A percentile compares a stretch with the other conserved stretches of the same genome.
Conservation (phyloP, 2,329 filamentous ascomycete genomes). For the Neofusicoccum kwambonambiense region DNA sequence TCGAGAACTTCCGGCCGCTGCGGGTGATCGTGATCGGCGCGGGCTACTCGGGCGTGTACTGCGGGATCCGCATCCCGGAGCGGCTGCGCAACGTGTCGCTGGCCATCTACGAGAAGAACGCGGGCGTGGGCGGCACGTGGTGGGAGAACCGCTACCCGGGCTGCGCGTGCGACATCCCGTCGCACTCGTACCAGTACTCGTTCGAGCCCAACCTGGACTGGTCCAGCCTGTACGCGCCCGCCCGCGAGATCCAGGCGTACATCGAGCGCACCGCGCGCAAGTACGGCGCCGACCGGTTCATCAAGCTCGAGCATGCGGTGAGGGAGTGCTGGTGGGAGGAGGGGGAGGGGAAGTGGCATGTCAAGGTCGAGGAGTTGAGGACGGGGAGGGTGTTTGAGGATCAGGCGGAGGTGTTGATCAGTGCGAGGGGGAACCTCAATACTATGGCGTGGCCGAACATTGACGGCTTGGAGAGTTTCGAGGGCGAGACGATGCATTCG, state of each 20-base stretch:
- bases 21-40: conserved; percentile 47
- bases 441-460: conserved; percentile 35
- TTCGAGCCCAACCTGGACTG: conserved; percentile 45
- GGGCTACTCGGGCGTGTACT: conserved; percentile 46
- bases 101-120: conserved; percentile 46
- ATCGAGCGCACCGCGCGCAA: conserved; percentile 35
- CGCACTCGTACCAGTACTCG: conserved; percentile 45
- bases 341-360: conserved; percentile 35
- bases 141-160: conserved; percentile 38
- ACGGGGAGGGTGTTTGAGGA: conserved; percentile 30
- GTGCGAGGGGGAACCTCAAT: conserved; percentile 34
- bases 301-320: conserved; percentile 37
- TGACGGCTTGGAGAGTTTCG: conserved; percentile 30
- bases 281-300: conserved; percentile 38
- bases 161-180: conserved; percentile 44
- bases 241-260: conserved; percentile 39
- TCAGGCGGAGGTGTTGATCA: conserved; percentile 31
- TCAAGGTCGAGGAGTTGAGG: conserved; percentile 33
- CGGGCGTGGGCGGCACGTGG: conserved; percentile 40
- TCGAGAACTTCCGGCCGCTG: conserved; percentile 45
- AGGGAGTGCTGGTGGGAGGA: conserved; percentile 35
- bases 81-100: conserved; percentile 39
- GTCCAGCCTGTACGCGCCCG: conserved; percentile 42
- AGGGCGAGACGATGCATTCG: conserved; percentile 37
- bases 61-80: conserved; percentile 45